A percentile compares a stretch with the other conserved stretches of the same genome.
Evolutionary conservation across 768 basidiomycete genomes (phyloP).

Genomic region (Boletus vermiculosoides): DNA sequence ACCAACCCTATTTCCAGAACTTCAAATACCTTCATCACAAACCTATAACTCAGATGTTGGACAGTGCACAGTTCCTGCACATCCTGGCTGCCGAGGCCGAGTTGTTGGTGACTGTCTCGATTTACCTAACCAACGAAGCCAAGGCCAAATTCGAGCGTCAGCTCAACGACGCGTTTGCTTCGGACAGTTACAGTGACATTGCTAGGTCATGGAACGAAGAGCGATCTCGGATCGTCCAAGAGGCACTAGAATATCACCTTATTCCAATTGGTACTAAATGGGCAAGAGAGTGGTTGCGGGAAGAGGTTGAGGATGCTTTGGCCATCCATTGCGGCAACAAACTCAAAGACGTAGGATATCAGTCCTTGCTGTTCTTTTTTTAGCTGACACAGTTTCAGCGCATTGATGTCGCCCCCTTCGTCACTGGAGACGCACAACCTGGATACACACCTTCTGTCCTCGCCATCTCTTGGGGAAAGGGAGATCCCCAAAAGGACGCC

Average conservation of each 20-base stretch:
- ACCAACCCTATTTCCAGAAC: slow-evolving; percentile 47
- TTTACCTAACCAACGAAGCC: slow-evolving; percentile 62
- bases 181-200: slow-evolving; percentile 80
- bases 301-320: slow-evolving; percentile 86
- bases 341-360: slow-evolving; percentile 63
- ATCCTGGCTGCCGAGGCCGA: slow-evolving; percentile 92
- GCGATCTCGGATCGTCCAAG: slow-evolving; percentile 72
- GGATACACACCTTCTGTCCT: slow-evolving; percentile 80
- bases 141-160: slow-evolving; percentile 69
- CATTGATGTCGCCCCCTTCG: slow-evolving; percentile 78
- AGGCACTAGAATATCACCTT: slow-evolving; percentile 78
- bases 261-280: slow-evolving; percentile 84
- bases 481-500: slow-evolving; percentile 89
- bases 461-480: slow-evolving; percentile 92
- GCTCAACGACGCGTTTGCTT: slow-evolving; percentile 79
- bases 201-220: slow-evolving; percentile 91
- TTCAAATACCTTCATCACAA: slow-evolving; percentile 94
- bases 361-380: neutral
- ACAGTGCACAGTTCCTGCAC: slow-evolving; percentile 79
- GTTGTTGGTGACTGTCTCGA: slow-evolving; percentile 73
- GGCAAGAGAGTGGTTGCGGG: slow-evolving; percentile 83
- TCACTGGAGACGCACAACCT: slow-evolving; percentile 55
- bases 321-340: slow-evolving; percentile 63
- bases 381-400: slow-evolving; percentile 48
- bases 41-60: slow-evolving; percentile 64